Conservation (phyloP, 2,329 filamentous ascomycete genomes). For the Alternaria sp. region DNA sequence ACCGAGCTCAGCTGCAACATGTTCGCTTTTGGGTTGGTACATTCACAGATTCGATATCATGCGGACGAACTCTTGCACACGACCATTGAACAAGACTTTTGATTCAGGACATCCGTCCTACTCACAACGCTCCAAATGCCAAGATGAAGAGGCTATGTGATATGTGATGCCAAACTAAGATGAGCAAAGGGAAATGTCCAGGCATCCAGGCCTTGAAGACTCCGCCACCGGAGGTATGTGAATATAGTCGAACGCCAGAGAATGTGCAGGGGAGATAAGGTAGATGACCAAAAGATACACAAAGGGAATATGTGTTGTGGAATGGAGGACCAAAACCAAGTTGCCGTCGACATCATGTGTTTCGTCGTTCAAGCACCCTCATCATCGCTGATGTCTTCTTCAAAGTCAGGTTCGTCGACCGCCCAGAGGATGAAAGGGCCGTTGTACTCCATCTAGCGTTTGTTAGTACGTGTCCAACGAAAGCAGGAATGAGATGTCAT, state of each 20-base stretch:
- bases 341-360: neutral
- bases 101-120: neutral
- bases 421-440: slow-evolving; percentile 48
- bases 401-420: slow-evolving; percentile 28
- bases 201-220: neutral
- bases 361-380: neutral
- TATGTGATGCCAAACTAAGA: neutral
- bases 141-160: neutral
- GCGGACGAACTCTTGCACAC: neutral
- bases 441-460: slow-evolving; percentile 24
- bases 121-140: neutral
- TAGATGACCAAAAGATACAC: neutral
- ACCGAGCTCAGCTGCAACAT: neutral
- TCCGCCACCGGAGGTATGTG: neutral
- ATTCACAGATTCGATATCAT: neutral
- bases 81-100: neutral
- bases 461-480: slow-evolving; percentile 13
- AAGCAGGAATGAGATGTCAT: neutral
- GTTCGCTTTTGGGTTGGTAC: neutral
- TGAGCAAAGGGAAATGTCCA: neutral
- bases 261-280: neutral
- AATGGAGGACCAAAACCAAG: neutral
- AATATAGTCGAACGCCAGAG: neutral
- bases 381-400: slow-evolving; percentile 2
- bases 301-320: neutral